These are phyloP conservation scores for Aspergillus leporis DNA, from an alignment of 495 filamentous ascomycete genomes.

Conservation along the genomic window DNA sequence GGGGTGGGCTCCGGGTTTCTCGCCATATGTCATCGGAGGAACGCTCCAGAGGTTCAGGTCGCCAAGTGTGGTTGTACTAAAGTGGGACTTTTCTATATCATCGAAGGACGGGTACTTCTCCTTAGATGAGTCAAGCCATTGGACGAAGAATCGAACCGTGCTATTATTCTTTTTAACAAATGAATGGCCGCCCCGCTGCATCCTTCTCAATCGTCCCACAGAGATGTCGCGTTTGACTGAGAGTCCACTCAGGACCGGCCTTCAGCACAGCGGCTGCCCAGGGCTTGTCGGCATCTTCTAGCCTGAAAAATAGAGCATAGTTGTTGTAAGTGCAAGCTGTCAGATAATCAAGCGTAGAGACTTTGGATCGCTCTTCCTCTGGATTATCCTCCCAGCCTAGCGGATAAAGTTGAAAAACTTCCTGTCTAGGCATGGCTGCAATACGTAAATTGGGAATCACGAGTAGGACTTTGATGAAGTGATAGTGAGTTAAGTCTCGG, in stretches of 20 bases:
- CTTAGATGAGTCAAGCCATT: constrained; percentile 37
- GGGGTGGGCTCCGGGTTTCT: constrained; percentile 39
- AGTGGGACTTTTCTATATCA: constrained; percentile 17
- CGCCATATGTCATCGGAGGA: constrained; percentile 39
- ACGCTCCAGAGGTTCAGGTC: constrained; percentile 33
- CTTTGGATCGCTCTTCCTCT: constrained; percentile 23
- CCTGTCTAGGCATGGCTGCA: too few species aligned
- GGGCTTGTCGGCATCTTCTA: constrained; percentile 33
- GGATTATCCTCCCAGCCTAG: constrained; percentile 23
- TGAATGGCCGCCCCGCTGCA: constrained; percentile 29
- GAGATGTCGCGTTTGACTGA: constrained; percentile 43
- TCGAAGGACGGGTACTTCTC: constrained; percentile 25
- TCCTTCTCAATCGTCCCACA: constrained; percentile 46
- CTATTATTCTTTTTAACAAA: constrained; percentile 44
- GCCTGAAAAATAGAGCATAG: constrained; percentile 41
- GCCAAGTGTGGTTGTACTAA: constrained; percentile 19
- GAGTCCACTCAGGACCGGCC: constrained; percentile 37
- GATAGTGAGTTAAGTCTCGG: too few species aligned
- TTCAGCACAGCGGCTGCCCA: constrained; percentile 27
- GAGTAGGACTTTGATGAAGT: too few species aligned
- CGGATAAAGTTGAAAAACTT: constrained; percentile 13
- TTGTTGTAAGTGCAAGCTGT: constrained; percentile 22
- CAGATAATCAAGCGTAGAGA: constrained; percentile 25
- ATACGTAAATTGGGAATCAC: too few species aligned
- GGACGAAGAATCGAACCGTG: constrained; percentile 41